phyloP scores from a whole-genome alignment of 805 yeast species.

The Kodamaea laetipori region DNA sequence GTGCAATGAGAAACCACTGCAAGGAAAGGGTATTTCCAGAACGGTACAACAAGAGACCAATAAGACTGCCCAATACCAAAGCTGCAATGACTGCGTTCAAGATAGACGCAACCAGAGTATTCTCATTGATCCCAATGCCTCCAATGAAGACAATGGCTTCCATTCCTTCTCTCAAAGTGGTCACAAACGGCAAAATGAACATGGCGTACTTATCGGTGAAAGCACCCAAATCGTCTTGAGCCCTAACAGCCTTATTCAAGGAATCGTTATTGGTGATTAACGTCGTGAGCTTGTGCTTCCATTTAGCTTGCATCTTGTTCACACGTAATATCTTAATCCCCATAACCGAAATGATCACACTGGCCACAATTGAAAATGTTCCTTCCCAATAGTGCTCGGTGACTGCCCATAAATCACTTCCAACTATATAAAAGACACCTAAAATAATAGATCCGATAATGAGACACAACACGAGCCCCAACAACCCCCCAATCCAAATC shows the following conservation, averaged over 20 bases:
- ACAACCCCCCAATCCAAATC: slow-evolving; percentile 47
- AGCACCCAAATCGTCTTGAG: slow-evolving; percentile 15
- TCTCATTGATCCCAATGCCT: slow-evolving; percentile 61
- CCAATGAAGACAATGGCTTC: slow-evolving; percentile 93
- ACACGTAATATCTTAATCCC: slow-evolving; percentile 47
- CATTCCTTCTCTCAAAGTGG: slow-evolving; percentile 85
- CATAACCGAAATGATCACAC: slow-evolving; percentile 48
- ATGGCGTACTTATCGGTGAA: slow-evolving; percentile 62
- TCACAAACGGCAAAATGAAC: slow-evolving; percentile 78
- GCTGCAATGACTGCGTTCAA: slow-evolving; percentile 67
- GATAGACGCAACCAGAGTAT: slow-evolving; percentile 37
- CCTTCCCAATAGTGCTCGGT: slow-evolving; percentile 55
- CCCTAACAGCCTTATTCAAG: slow-evolving; percentile 21
- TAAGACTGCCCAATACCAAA: slow-evolving; percentile 54
- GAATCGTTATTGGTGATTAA: slow-evolving; percentile 28
- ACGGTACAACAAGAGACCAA: slow-evolving; percentile 69
- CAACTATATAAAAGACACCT: slow-evolving; percentile 41
- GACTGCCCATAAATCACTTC: slow-evolving; percentile 46
- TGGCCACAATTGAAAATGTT: slow-evolving; percentile 44
- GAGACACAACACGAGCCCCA: slow-evolving; percentile 42
- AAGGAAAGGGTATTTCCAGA: slow-evolving; percentile 80
- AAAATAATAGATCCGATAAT: slow-evolving; percentile 43
- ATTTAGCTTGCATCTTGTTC: slow-evolving; percentile 46
- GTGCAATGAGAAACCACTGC: slow-evolving; percentile 68
- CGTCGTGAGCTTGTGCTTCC: slow-evolving; percentile 41